These are phyloP conservation scores for Acanthamoeba royreba DNA, from an alignment of 208 protist genomes.

Conservation along the genomic window DNA sequence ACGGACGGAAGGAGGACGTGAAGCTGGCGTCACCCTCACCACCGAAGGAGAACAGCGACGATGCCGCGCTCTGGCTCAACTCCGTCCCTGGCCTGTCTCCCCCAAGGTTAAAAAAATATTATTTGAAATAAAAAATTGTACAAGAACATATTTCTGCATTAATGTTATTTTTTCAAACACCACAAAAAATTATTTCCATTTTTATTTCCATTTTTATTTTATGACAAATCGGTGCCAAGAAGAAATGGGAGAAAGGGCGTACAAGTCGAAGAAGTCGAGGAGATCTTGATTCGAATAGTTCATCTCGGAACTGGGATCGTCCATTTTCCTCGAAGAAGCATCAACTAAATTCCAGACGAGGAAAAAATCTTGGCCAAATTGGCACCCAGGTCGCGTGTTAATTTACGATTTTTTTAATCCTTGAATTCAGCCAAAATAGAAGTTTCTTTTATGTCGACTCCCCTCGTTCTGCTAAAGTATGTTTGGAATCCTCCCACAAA, in stretches of 20 bases:
- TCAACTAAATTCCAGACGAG: no score
- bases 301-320: no score
- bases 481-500: no score
- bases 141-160: background rate
- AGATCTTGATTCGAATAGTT: background rate
- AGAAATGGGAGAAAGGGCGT: background rate
- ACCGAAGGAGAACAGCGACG: background rate
- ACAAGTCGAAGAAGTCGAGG: conserved; percentile 1
- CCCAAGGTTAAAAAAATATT: background rate
- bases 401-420: no score
- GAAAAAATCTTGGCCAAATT: no score
- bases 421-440: no score
- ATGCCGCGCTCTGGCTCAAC: background rate
- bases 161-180: background rate
- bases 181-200: background rate
- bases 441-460: no score
- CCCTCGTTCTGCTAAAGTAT: no score
- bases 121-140: background rate
- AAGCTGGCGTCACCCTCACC: background rate
- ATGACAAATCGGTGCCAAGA: no score
- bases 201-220: no score
- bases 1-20: background rate
- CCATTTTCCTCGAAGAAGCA: no score
- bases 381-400: no score
- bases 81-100: background rate